Evolutionary conservation across 202 grass and related monocot genomes (phyloP).

Genomic region (Carex sylvatica): DNA sequence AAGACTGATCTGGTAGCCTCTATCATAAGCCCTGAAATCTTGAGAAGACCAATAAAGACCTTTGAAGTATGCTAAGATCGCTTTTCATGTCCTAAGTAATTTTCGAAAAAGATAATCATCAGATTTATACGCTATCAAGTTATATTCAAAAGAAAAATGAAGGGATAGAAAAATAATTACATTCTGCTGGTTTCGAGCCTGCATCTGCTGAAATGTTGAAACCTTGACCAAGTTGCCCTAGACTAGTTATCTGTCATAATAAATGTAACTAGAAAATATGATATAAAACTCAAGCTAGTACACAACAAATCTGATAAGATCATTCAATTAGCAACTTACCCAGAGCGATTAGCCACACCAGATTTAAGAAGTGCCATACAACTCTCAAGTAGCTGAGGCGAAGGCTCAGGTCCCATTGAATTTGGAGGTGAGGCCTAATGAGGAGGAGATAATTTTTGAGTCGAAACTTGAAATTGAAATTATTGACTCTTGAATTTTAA

Average conservation of each 20-base stretch:
- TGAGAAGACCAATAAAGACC: conserved; percentile 58
- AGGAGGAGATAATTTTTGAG: too few species aligned
- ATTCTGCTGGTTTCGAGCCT: conserved; percentile 58
- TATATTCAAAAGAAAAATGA: background rate
- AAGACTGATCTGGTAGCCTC: too few species aligned
- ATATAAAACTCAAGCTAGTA: too few species aligned
- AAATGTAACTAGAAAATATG: conserved; percentile 9
- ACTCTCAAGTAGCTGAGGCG: conserved; percentile 62
- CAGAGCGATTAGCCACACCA: conserved; percentile 43
- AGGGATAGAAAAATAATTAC: conserved; percentile 42
- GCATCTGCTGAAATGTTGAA: conserved; percentile 66
- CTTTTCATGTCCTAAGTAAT: conserved; percentile 66
- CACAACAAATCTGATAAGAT: background rate
- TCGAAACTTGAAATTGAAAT: too few species aligned
- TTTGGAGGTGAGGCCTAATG: too few species aligned
- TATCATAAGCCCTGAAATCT: too few species aligned
- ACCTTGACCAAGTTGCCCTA: conserved; percentile 49
- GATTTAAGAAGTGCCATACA: conserved; percentile 67
- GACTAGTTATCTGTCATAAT: conserved; percentile 45
- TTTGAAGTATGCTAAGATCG: conserved; percentile 53
- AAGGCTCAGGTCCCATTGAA: conserved; percentile 46
- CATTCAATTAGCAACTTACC: conserved; percentile 37
- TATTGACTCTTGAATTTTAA: too few species aligned
- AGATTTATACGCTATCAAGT: conserved; percentile 20
- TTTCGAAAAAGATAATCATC: conserved; percentile 13